Conservation (phyloP, 805 yeast genomes). For the Allodekkera sacchari region DNA sequence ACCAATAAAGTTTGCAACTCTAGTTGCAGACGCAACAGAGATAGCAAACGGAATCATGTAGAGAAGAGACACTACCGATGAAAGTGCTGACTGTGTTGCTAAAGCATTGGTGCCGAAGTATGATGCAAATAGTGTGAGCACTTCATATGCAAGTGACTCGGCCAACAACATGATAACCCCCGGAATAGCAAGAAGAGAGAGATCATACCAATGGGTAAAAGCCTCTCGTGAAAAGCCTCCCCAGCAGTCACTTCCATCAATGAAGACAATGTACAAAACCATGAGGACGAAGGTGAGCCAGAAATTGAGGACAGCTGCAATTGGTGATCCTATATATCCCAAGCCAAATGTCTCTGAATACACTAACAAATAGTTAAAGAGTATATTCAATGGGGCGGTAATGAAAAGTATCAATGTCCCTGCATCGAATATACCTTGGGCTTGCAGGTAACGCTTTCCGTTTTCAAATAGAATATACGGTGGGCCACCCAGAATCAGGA, state of each 20-base stretch:
- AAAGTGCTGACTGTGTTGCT: constrained; percentile 49
- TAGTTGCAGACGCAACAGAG: constrained; percentile 46
- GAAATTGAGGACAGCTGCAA: constrained; percentile 61
- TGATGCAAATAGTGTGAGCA: constrained; percentile 46
- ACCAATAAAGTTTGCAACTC: constrained; percentile 49
- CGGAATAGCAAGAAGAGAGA: constrained; percentile 40
- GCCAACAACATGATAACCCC: constrained; percentile 49
- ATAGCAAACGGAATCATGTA: constrained; percentile 53
- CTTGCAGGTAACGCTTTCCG: constrained; percentile 65
- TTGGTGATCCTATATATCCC: constrained; percentile 72
- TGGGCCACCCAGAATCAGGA: constrained; percentile 61
- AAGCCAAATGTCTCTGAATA: constrained; percentile 51
- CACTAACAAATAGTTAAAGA: constrained; percentile 57
- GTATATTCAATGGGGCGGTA: constrained; percentile 65
- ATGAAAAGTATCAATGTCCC: constrained; percentile 58
- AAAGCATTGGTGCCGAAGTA: constrained; percentile 43
- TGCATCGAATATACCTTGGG: constrained; percentile 76
- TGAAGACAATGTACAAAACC: constrained; percentile 42
- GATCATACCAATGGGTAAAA: constrained; percentile 29
- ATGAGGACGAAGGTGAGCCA: constrained; percentile 59
- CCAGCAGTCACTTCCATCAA: constrained; percentile 70
- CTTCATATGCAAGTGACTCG: constrained; percentile 50
- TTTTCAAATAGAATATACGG: constrained; percentile 65
- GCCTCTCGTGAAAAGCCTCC: constrained; percentile 39
- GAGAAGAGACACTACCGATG: constrained; percentile 42